phyloP scores from a whole-genome alignment of 1,284 basidiomycete genomes.

The Agroathelia rolfsii region DNA sequence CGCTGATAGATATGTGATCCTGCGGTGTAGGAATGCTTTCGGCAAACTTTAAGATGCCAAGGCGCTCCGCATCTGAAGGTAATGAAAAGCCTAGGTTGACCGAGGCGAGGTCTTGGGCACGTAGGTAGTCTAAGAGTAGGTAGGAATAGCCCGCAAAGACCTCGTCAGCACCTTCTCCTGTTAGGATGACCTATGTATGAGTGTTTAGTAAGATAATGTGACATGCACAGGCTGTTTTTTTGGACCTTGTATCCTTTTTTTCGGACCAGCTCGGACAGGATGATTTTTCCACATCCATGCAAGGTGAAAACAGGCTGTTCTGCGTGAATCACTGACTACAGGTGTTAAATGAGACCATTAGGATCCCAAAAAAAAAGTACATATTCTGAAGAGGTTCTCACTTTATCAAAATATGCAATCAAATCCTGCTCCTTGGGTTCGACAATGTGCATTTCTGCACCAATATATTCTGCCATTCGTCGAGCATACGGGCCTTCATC shows the following conservation, averaged over 20 bases:
- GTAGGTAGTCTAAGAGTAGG: constrained; percentile 8
- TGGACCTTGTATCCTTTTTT: constrained; percentile 10
- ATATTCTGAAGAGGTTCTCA: too few species aligned
- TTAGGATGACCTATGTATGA: constrained; percentile 14
- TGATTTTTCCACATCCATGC: constrained; percentile 9
- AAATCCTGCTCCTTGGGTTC: constrained; percentile 7
- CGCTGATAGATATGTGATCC: constrained; percentile 7
- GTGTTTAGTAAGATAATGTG: constrained; percentile 12
- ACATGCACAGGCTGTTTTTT: constrained; percentile 10
- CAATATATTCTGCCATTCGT: constrained; percentile 9
- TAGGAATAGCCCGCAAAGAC: constrained; percentile 13
- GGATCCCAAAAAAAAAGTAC: too few species aligned
- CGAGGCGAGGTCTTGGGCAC: constrained; percentile 11
- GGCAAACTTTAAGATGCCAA: constrained; percentile 4
- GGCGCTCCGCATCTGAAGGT: constrained; percentile 9
- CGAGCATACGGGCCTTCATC: constrained; percentile 11
- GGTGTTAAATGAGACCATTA: too few species aligned
- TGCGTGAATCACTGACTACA: constrained; percentile 10
- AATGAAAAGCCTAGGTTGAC: constrained; percentile 8
- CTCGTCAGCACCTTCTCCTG: constrained; percentile 15
- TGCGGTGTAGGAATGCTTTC: constrained; percentile 4
- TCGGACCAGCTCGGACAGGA: constrained; percentile 8
- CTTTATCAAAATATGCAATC: constrained; percentile 9
- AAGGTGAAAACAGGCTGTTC: constrained; percentile 9
- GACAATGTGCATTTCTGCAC: constrained; percentile 7